A percentile compares a stretch with the other conserved stretches of the same genome.
Conservation (phyloP, 805 yeast genomes). For the Zygotorulaspora florentina region DNA sequence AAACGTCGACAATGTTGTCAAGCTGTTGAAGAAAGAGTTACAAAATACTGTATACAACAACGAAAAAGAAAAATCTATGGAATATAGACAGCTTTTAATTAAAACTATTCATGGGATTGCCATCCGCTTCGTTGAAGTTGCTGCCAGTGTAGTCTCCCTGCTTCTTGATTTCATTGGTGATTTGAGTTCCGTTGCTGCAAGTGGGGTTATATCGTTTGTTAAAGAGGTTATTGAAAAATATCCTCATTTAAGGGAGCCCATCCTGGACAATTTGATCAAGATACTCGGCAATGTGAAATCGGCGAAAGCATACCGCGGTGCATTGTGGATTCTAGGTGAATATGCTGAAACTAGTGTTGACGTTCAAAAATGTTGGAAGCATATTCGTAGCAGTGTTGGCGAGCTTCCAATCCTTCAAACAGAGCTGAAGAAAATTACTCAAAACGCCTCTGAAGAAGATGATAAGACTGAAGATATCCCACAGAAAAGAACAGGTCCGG, state of each 20-base stretch:
- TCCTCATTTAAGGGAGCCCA: slow-evolving; percentile 68
- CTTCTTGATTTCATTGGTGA: slow-evolving; percentile 83
- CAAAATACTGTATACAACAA: slow-evolving; percentile 59
- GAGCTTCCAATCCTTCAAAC: slow-evolving; percentile 84
- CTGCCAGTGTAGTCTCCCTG: slow-evolving; percentile 83
- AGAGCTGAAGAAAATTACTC: slow-evolving; percentile 48
- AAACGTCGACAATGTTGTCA: slow-evolving; percentile 91
- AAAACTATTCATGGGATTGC: slow-evolving; percentile 88
- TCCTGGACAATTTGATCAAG: slow-evolving; percentile 57
- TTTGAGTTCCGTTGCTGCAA: slow-evolving; percentile 77
- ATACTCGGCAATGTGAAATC: slow-evolving; percentile 67
- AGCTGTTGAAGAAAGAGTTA: slow-evolving; percentile 86
- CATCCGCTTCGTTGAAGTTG: slow-evolving; percentile 81
- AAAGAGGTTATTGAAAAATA: slow-evolving; percentile 92
- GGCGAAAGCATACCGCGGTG: slow-evolving; percentile 89
- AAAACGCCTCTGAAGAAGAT: slow-evolving; percentile 34
- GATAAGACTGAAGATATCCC: slow-evolving; percentile 19
- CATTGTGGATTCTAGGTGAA: slow-evolving; percentile 95
- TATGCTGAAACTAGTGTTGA: slow-evolving; percentile 67
- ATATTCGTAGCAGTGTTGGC: slow-evolving; percentile 76
- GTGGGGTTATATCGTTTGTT: slow-evolving; percentile 84
- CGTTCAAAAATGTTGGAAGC: slow-evolving; percentile 82
- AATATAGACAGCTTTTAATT: slow-evolving; percentile 84
- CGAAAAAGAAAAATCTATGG: slow-evolving; percentile 75
- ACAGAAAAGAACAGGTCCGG: slow-evolving; percentile 56